Base-by-base conservation (phyloP, 257 asterid genomes). In the Lycium ferocissimum region DNA sequence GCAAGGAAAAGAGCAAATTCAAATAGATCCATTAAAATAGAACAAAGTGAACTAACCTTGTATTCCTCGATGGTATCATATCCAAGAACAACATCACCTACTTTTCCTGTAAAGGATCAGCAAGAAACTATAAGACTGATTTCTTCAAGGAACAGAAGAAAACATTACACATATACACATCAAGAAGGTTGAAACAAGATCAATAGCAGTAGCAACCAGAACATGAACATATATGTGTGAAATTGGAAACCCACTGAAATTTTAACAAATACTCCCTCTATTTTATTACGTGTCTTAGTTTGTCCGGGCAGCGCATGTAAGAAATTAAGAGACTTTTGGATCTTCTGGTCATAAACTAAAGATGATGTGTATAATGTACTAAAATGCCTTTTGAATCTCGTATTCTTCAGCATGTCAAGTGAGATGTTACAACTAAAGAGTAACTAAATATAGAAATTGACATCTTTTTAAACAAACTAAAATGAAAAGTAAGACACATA, bases 71-170 rank as follows among this genome's bases (percentile, higher is more conserved):
- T 56, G n/a, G 94, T 91, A 3, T 94, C 95, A 73, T 91, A 94
- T 40, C 98, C 99, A 72, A 96, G 98, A 89, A 94, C 95, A 83
- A 94, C 61, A 85, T 96, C 98, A 22, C 51, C 91, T 38, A 91
- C 84, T 62, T 85, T 93, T 33, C 98, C 98, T 96, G 92, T 0
- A 51, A 81, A 61, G 35, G 38, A 63, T 6, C 7, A 65, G 51
- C 17, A n/a, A 5, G 35, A 83, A 15, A 56, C 53, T 15, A 8
- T 2, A 67, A n/a, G 63, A 38, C 35, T 22, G 40, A 22, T 22
- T 43, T 58, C 12, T 33, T 33, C 61, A 26, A 22, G 49, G 22
- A 47, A 54, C 37, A 2, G 0, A 22, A 6, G 43, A 58, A 58
- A 45, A 11, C 49, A 66, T n/a, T 6, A 0, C 15, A 56, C 38